Evolutionary conservation across 1,139 yeast species (phyloP), one percentile per base, ranked within the genome.

Genomic region (Dujonia santamariae): DNA sequence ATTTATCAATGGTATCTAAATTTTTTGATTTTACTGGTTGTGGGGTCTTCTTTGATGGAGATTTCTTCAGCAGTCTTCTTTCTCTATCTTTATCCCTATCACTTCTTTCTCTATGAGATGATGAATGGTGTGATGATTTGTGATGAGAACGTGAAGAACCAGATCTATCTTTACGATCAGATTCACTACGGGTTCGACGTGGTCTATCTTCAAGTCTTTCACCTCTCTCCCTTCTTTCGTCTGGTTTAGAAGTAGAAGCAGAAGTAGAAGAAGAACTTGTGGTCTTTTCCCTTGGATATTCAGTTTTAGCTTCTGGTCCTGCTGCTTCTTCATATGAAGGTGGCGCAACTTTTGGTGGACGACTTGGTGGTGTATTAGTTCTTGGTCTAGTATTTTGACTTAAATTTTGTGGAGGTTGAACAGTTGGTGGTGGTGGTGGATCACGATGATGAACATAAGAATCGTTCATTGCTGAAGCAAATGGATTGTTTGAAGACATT

Each of bases 1-100:
- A 70, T 59, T 85, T 85, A 63, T 92, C 98, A 49, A 92, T 92
- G 4, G 95, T 86, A 54, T 92, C 98, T 45, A 92, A 76, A 45
- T 79, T 78, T 47, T 80, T 78, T 17, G 74, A 58, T 51, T 74
- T 70, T 26, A 61, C 63, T 1, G 70, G 61, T 41, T 63, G 72
- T 37, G 67, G 61, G 40, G 66, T 59, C 43, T 64, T 66, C 42
- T 59, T 60, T 15, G 63, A 46, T 11, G 72, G 63, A 46, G 72
- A 52, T 47, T 61, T 55, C 29, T 45, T 40, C 7, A 34, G 37
- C 19, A 37, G 36, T 30, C 44, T 36, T 36, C 28, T 22, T 23
- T 28, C 38, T 30, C 39, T 40, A 6, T 34, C 44, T 30, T 37
- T 38, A n/a, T 44, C 45, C 9, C 23, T 31, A 9, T 31, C 34